Evolutionary conservation across 1,284 basidiomycete genomes (phyloP).

Genomic region (Trichosporon asahii): DNA sequence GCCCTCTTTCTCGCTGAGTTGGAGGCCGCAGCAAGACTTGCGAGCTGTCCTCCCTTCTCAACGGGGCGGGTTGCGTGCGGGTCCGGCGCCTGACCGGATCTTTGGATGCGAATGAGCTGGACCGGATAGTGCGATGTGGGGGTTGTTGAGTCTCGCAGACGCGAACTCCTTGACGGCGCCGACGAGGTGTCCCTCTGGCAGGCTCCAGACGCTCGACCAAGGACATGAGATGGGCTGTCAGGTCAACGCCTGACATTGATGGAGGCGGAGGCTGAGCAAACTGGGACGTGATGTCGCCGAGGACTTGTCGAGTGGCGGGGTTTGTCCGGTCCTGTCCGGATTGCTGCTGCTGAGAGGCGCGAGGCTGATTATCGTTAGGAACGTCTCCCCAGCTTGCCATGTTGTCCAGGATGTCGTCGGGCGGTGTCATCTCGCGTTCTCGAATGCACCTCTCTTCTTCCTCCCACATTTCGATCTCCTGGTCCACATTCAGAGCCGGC

Average conservation of each 20-base stretch:
- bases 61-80: background rate
- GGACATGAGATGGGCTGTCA: background rate
- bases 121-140: background rate
- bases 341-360: background rate
- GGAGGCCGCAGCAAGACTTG: background rate
- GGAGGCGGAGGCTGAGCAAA: background rate
- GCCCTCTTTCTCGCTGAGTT: too few relatives aligned
- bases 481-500: background rate
- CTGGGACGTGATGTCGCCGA: background rate
- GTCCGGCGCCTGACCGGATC: too few relatives aligned
- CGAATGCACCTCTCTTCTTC: background rate
- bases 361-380: background rate
- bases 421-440: background rate
- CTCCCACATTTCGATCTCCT: constrained; percentile 3
- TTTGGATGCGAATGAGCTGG: background rate
- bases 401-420: background rate
- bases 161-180: background rate
- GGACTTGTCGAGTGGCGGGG: background rate
- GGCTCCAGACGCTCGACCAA: background rate
- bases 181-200: background rate
- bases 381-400: background rate
- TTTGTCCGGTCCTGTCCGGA: background rate
- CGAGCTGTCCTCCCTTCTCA: background rate
- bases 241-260: background rate
- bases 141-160: background rate